A percentile compares a stretch with the other conserved stretches of the same genome.
These are phyloP conservation scores for Halophytophthora batemanensis DNA, from an alignment of 352 stramenopile genomes.

Conservation along the genomic window DNA sequence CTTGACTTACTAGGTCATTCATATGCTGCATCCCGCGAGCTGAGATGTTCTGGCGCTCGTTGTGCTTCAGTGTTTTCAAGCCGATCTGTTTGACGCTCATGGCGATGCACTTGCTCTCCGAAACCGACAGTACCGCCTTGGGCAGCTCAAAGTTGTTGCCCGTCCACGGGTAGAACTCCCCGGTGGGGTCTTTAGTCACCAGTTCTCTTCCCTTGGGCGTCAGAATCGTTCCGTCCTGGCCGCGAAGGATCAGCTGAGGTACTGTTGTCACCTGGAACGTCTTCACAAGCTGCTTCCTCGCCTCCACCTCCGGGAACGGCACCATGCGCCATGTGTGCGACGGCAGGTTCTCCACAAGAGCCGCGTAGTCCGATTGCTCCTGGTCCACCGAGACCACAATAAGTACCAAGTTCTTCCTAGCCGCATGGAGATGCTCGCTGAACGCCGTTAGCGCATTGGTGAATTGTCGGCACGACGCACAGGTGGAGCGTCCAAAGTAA, in stretches of 20 bases:
- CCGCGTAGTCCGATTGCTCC: constrained; percentile 51
- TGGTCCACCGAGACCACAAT: constrained; percentile 78
- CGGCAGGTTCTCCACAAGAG: constrained; percentile 54
- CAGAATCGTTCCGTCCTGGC: constrained; percentile 50
- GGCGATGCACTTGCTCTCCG: constrained; percentile 56
- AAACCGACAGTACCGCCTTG: constrained; percentile 44
- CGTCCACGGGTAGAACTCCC: constrained; percentile 64
- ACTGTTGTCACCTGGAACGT: constrained; percentile 56
- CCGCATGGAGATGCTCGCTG: constrained; percentile 40
- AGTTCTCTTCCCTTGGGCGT: constrained; percentile 72
- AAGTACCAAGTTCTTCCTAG: constrained; percentile 53
- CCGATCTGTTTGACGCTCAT: constrained; percentile 76
- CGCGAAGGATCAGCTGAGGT: constrained; percentile 61
- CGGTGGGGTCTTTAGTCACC: constrained; percentile 56
- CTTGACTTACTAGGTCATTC: constrained; percentile 48
- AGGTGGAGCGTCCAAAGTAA: constrained; percentile 63
- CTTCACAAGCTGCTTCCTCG: constrained; percentile 66
- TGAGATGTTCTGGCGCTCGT: constrained; percentile 38
- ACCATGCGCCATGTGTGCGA: constrained; percentile 64
- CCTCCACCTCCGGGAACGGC: constrained; percentile 67
- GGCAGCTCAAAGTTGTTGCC: constrained; percentile 52
- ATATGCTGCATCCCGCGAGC: constrained; percentile 38
- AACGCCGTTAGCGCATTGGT: constrained; percentile 47
- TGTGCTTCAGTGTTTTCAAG: constrained; percentile 65
- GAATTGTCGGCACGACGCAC: constrained; percentile 45